Conservation (phyloP, 73 alveolate species). For the Uronychia setigera region DNA sequence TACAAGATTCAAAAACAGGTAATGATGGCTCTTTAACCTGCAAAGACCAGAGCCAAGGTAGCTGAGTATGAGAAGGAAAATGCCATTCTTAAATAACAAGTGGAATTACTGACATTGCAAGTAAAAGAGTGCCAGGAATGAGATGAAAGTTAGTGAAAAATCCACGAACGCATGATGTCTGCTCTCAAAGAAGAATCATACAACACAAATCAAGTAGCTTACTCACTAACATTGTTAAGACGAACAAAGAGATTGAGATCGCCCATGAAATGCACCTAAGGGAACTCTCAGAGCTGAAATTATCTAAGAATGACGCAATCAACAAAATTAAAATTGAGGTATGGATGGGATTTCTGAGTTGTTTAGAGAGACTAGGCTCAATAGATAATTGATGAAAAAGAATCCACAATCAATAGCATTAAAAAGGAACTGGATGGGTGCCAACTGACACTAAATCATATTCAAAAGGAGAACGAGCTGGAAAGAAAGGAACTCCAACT, state of each 20-base stretch:
- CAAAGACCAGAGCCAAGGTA: too few relatives aligned
- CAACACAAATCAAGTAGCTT: background rate
- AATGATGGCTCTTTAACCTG: too few relatives aligned
- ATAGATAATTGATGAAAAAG: background rate
- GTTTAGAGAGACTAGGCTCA: background rate
- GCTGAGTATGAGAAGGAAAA: too few relatives aligned
- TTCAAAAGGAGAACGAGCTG: slow-evolving; percentile 14
- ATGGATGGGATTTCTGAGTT: background rate
- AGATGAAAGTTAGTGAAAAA: background rate
- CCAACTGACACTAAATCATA: slow-evolving; percentile 12
- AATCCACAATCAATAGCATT: slow-evolving; percentile 2
- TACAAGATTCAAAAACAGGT: too few relatives aligned
- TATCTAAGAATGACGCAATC: background rate
- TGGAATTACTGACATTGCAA: too few relatives aligned
- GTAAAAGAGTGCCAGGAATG: background rate
- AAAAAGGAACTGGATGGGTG: slow-evolving; percentile 1
- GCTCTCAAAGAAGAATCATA: background rate
- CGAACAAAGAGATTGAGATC: background rate
- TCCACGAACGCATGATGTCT: background rate
- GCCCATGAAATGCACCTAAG: background rate
- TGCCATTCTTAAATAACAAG: too few relatives aligned
- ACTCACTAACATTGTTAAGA: background rate
- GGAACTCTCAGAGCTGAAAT: background rate
- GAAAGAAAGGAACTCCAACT: slow-evolving; percentile 22
- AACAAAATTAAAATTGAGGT: background rate